Percentiles rank a stretch among this genome's conserved stretches.
Evolutionary conservation across 768 basidiomycete genomes (phyloP).

Genomic region (Albatrellus ellisii): DNA sequence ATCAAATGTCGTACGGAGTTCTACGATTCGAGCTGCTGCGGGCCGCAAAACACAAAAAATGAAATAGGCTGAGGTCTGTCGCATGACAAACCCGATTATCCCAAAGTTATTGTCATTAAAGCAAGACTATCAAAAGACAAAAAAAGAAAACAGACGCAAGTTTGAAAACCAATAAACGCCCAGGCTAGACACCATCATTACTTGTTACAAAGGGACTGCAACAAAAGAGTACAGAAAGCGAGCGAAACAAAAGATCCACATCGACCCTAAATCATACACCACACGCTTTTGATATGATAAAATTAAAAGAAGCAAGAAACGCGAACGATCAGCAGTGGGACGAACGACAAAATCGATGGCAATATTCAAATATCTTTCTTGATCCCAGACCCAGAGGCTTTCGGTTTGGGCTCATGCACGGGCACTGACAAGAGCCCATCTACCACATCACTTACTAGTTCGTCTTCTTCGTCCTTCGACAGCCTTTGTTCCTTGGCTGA

Average conservation of each 20-base stretch:
- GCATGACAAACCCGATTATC: no score
- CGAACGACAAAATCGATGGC: not conserved
- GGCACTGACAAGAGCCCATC: slow-evolving; percentile 38
- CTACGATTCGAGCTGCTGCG: no score
- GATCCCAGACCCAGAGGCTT: slow-evolving; percentile 3
- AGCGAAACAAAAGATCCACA: not conserved
- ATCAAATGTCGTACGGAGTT: no score
- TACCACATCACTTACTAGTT: slow-evolving; percentile 48
- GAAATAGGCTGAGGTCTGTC: no score
- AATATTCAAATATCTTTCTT: not conserved
- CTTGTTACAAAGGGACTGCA: not conserved
- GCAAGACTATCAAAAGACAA: no score
- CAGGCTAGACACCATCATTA: not conserved
- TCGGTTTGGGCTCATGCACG: not conserved
- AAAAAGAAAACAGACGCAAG: not conserved
- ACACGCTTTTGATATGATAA: no score
- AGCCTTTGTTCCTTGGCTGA: slow-evolving; percentile 27
- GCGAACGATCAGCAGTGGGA: not conserved
- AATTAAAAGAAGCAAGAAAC: not conserved
- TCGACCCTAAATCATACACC: no score
- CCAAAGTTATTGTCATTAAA: no score
- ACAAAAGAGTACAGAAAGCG: no score
- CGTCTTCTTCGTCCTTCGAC: slow-evolving; percentile 46
- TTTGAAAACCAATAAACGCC: not conserved
- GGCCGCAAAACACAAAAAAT: not conserved